phyloP scores from a whole-genome alignment of 208 protist species.

The Leishmania braziliensis region DNA sequence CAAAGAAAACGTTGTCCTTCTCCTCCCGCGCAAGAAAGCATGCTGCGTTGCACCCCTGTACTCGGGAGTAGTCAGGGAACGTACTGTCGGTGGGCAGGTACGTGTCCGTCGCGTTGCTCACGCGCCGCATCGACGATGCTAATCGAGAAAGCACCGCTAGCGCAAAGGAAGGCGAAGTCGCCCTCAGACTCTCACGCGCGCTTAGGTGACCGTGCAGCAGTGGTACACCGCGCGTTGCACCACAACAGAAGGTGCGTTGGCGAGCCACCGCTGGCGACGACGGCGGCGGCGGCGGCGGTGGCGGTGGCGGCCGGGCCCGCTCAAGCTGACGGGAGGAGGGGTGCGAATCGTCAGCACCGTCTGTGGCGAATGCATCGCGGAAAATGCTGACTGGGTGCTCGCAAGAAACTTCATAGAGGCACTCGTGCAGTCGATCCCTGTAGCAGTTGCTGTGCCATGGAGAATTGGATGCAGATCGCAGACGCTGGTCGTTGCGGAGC shows the following conservation, averaged over 20 bases:
- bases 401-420: not conserved
- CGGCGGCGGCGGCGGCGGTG: not conserved
- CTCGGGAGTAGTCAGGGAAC: conserved; percentile 41
- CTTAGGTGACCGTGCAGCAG: not conserved
- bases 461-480: conserved; percentile 19
- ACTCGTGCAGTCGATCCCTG: conserved; percentile 22
- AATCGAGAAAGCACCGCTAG: not conserved
- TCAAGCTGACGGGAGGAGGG: not conserved
- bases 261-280: not conserved
- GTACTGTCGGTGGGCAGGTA: conserved; percentile 41
- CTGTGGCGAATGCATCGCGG: conserved; percentile 1
- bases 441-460: conserved; percentile 34
- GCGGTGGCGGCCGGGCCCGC: not conserved
- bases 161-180: not conserved
- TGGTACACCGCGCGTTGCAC: not conserved
- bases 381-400: conserved; percentile 11
- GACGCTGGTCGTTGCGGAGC: conserved; percentile 15
- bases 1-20: conserved; percentile 5
- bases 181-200: not conserved
- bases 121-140: not conserved
- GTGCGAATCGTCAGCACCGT: not conserved
- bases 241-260: not conserved
- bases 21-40: conserved; percentile 29
- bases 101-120: conserved; percentile 39
- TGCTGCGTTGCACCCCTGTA: conserved; percentile 33